A percentile compares a stretch with the other conserved stretches of the same genome.
Evolutionary conservation across 2,329 filamentous ascomycete species (phyloP).

Genomic region (Aspergillus niger): DNA sequence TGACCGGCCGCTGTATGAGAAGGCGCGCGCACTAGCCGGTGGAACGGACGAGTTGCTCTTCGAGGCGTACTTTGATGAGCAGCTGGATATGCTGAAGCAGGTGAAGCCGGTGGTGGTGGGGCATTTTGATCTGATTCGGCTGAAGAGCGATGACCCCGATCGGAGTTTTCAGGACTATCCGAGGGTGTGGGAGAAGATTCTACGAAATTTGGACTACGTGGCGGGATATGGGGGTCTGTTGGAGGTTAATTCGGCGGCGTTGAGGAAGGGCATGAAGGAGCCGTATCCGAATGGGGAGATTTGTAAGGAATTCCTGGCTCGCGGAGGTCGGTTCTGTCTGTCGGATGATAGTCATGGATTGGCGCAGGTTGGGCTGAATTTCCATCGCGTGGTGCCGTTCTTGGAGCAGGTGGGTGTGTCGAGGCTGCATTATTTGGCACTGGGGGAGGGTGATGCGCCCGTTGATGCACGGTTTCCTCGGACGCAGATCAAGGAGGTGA

Average conservation of each 20-base stretch:
- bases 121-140: conserved; percentile 88
- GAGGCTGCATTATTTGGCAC: conserved; percentile 42
- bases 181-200: conserved; percentile 71
- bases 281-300: conserved; percentile 83
- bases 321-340: conserved; percentile 81
- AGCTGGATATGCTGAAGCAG: conserved; percentile 74
- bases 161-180: conserved; percentile 60
- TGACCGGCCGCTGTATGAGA: conserved; percentile 66
- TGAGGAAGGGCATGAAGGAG: conserved; percentile 87
- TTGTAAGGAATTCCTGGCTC: conserved; percentile 72
- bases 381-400: conserved; percentile 69
- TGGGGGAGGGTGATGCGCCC: conserved; percentile 22
- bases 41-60: conserved; percentile 73
- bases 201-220: conserved; percentile 73
- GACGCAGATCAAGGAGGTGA: conserved; percentile 34
- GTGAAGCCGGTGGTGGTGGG: conserved; percentile 78
- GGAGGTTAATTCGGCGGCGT: conserved; percentile 83
- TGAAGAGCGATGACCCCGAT: conserved; percentile 72
- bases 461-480: conserved; percentile 41
- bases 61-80: conserved; percentile 83
- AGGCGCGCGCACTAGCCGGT: conserved; percentile 59
- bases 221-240: conserved; percentile 75
- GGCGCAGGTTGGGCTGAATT: conserved; percentile 85
- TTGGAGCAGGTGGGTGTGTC: conserved; percentile 55
- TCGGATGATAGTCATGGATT: conserved; percentile 94